A percentile compares a stretch with the other conserved stretches of the same genome.
phyloP scores from a whole-genome alignment of 1,139 yeast species.

The Zygosaccharomyces pseudobailii region DNA sequence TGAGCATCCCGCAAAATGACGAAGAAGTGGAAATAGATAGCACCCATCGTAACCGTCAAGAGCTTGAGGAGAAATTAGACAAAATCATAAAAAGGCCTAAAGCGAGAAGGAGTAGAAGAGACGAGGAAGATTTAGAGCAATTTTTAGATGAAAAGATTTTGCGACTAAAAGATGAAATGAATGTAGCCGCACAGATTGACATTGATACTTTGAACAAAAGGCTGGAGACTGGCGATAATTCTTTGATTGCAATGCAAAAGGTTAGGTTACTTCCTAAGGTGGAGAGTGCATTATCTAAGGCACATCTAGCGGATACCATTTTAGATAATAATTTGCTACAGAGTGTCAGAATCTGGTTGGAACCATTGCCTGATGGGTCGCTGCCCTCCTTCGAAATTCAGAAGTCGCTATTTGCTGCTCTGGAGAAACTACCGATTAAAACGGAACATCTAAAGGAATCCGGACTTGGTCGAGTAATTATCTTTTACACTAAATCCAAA shows the following conservation, averaged over 20 bases:
- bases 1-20: constrained; percentile 10
- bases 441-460: constrained; percentile 93
- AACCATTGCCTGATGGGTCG: constrained; percentile 96
- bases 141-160: constrained; percentile 92
- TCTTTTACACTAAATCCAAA: constrained; percentile 89
- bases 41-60: constrained; percentile 60
- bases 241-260: constrained; percentile 75
- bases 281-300: constrained; percentile 67
- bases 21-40: constrained; percentile 31
- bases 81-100: constrained; percentile 65
- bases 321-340: constrained; percentile 91
- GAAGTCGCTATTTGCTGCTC: constrained; percentile 71
- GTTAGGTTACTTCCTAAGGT: constrained; percentile 78
- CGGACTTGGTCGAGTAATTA: constrained; percentile 88
- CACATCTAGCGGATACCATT: constrained; percentile 84
- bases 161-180: constrained; percentile 81
- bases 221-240: constrained; percentile 28
- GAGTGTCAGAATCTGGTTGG: constrained; percentile 94
- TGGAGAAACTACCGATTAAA: constrained; percentile 79
- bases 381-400: constrained; percentile 96
- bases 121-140: constrained; percentile 89
- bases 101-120: constrained; percentile 55
- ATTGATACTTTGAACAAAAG: constrained; percentile 70
- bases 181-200: constrained; percentile 86
- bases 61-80: constrained; percentile 76